Percentiles rank a stretch among this genome's conserved stretches.
phyloP scores from a whole-genome alignment of 306 rosid genomes.

The Prunus padus region DNA sequence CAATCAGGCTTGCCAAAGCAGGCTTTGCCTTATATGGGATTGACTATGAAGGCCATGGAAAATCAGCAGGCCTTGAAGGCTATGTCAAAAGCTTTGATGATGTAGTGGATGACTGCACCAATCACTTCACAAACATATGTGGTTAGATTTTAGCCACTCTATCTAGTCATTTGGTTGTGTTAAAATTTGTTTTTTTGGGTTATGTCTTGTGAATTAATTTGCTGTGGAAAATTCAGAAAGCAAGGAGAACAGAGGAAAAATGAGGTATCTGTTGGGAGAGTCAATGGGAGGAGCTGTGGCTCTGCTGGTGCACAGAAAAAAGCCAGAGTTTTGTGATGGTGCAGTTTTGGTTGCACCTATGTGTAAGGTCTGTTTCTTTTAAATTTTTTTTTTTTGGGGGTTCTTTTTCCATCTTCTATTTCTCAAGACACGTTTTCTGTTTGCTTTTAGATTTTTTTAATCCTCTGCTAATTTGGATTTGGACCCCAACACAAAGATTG shows the following conservation, averaged over 20 bases:
- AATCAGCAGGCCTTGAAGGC: constrained; percentile 70
- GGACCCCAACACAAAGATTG: not conserved
- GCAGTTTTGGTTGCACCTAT: constrained; percentile 90
- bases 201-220: no score
- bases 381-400: no score
- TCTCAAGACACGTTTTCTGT: not conserved
- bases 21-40: constrained; percentile 76
- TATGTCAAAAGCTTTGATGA: constrained; percentile 48
- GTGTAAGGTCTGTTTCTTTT: constrained; percentile 65
- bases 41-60: constrained; percentile 97
- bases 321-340: constrained; percentile 81
- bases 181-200: no score
- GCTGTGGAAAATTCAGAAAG: constrained; percentile 38
- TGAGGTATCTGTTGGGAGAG: constrained; percentile 78
- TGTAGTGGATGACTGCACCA: constrained; percentile 51
- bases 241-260: constrained; percentile 51
- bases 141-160: constrained; percentile 39
- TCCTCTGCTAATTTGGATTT: not conserved
- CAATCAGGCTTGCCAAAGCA: constrained; percentile 55
- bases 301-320: constrained; percentile 59
- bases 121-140: constrained; percentile 49
- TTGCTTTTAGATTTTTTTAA: not conserved
- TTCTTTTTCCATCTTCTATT: not conserved
- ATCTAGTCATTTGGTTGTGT: not conserved
- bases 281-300: constrained; percentile 98